phyloP scores from a whole-genome alignment of 2,329 filamentous ascomycete genomes.

The Domatiomyces globalis region DNA sequence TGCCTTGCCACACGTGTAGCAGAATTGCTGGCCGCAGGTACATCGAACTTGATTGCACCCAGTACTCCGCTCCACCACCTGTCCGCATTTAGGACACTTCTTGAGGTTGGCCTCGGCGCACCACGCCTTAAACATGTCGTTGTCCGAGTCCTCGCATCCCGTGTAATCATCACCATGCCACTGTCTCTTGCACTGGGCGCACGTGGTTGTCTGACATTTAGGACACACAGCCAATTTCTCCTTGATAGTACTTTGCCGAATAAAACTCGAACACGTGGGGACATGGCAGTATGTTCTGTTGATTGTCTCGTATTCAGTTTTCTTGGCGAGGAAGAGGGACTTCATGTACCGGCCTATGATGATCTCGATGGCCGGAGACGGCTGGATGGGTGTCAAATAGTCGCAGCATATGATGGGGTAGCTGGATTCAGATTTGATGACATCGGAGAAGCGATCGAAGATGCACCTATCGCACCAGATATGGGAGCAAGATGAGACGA shows the following conservation, averaged over 20 bases:
- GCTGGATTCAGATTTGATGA: constrained; percentile 4
- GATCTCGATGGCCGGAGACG: background rate
- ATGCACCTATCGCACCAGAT: constrained; percentile 9
- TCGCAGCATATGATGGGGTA: constrained; percentile 9
- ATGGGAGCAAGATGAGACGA: constrained; percentile 3
- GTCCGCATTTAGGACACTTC: constrained; percentile 9
- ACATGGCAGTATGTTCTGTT: constrained; percentile 40
- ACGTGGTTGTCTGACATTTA: constrained; percentile 34
- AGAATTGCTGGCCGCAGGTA: constrained; percentile 6
- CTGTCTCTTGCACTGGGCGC: constrained; percentile 35
- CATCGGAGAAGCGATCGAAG: constrained; percentile 1
- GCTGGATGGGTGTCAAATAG: background rate
- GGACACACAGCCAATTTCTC: constrained; percentile 29
- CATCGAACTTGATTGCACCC: constrained; percentile 11
- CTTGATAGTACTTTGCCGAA: constrained; percentile 24
- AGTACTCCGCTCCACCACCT: constrained; percentile 7
- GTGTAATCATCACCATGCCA: constrained; percentile 26
- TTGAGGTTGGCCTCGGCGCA: constrained; percentile 35
- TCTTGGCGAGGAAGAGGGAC: constrained; percentile 29
- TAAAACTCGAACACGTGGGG: constrained; percentile 34
- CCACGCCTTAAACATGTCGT: constrained; percentile 36
- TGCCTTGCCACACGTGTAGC: constrained; percentile 5
- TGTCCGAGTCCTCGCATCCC: constrained; percentile 16
- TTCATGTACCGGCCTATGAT: constrained; percentile 2
- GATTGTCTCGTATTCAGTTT: constrained; percentile 34